Base-by-base conservation (phyloP, 2,329 filamentous ascomycete species). In the Lachnellula arida region DNA sequence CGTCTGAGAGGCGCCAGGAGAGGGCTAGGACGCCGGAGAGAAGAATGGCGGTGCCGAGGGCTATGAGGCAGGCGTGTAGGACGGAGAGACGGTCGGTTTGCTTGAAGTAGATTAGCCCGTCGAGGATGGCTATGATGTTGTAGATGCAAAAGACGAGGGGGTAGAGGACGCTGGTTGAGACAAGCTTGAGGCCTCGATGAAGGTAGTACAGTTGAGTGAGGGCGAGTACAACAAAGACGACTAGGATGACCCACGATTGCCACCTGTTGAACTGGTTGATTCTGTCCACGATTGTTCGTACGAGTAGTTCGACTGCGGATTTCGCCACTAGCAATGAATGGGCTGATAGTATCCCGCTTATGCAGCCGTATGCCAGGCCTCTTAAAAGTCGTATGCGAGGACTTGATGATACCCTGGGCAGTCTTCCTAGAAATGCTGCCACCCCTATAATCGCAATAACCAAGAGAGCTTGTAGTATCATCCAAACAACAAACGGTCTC, bases 61-160 rank as follows among this genome's bases (percentile, higher is more conserved):
- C 84, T 60, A 97, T 96, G 44, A 95, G 81, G 39, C 85, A 84
- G 15, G 89, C 93, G 67, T 90, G 86, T 2, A 94, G 74, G 0
- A 84, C 79, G 15, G 86, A 85, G 60, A 99, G 84, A 54, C 89
- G 81, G 61, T 91, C 87, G 52, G 87, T 88, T 73, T 99, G 94
- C 65, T 88, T 82, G 75, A 97, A 99, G 74, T 97, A 99, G 66
- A 99, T 96, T 64, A 99, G 80, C 34, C 94, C 94, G 73, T 99
- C 94, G 64, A 97, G 78, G 64, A 99, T 99, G 63, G 94, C 94
- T 68, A 97, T 92, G 68, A 99, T 96, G 78, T 99, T 99, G 80
- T 97, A 99, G 62, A 97, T 85, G 79, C 94, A 99, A 74, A 99
- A 99, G 40, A 97, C 92, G 65, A 97, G 86, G 5, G 94, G 94